These are phyloP conservation scores for Alternaria incomplexa DNA, from an alignment of 2,329 filamentous ascomycete species.

Conservation along the genomic window DNA sequence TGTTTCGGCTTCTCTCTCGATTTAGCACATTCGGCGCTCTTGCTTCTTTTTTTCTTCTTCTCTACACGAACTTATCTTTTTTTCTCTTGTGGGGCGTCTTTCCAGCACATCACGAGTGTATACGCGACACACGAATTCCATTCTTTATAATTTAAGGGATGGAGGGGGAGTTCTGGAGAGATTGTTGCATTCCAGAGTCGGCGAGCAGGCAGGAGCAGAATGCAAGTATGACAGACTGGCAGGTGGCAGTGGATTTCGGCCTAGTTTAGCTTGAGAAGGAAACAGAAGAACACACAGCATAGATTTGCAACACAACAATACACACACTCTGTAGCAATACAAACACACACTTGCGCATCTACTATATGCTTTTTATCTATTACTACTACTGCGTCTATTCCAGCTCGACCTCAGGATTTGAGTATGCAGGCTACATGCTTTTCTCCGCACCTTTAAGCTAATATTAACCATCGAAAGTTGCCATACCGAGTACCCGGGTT, in stretches of 20 bases:
- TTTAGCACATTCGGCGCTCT: neutral
- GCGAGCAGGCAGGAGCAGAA: neutral
- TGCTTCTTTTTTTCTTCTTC: constrained; percentile 4
- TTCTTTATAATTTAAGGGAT: constrained; percentile 3
- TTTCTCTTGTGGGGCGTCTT: constrained; percentile 13
- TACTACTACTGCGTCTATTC: neutral
- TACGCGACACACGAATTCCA: constrained; percentile 34
- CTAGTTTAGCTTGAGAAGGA: neutral
- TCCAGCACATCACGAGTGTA: constrained; percentile 30
- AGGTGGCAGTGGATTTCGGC: neutral
- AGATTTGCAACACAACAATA: neutral
- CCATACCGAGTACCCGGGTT: constrained; percentile 3
- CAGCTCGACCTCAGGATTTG: neutral
- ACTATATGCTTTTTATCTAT: neutral
- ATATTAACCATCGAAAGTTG: neutral
- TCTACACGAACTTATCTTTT: neutral
- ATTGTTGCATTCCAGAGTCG: neutral
- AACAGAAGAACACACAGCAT: neutral
- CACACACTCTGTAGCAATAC: constrained; percentile 1
- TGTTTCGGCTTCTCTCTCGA: constrained; percentile 1
- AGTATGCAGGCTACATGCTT: neutral
- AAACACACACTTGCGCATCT: neutral
- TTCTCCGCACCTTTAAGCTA: neutral
- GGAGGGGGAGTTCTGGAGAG: neutral
- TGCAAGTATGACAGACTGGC: neutral